A percentile compares a stretch with the other conserved stretches of the same genome.
Evolutionary conservation across 108 stramenopile genomes (phyloP).

Genomic region (Cyclotella choctawhatcheeana): DNA sequence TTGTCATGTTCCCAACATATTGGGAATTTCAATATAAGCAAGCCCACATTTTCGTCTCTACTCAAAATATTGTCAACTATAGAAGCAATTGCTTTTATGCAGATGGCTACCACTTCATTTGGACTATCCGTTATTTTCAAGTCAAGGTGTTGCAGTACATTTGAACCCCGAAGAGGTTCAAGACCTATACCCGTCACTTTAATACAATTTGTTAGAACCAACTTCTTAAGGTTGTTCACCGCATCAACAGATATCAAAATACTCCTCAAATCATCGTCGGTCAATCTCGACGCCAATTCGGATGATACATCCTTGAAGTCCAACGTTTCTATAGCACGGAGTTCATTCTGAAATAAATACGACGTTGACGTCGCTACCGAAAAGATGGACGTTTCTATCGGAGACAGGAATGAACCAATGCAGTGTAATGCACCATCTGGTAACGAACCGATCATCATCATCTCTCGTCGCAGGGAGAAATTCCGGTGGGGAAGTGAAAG

Average conservation of each 20-base stretch:
- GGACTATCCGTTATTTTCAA: background rate
- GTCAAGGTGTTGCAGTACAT: background rate
- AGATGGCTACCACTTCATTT: background rate
- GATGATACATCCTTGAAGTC: background rate
- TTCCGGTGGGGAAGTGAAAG: too few species aligned
- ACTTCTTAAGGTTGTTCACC: background rate
- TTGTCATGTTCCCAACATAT: background rate
- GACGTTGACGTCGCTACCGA: background rate
- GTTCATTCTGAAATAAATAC: background rate
- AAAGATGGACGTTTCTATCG: background rate
- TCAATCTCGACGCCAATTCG: constrained; percentile 1
- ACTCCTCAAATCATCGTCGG: background rate
- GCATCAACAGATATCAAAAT: background rate
- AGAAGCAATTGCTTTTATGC: background rate
- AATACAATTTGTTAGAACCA: background rate
- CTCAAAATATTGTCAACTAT: background rate
- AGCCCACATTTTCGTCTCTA: background rate
- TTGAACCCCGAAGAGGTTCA: background rate
- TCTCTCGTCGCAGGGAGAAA: too few species aligned
- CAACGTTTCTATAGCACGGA: background rate
- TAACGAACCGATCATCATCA: background rate
- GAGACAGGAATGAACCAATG: background rate
- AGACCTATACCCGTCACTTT: background rate
- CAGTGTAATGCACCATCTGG: constrained; percentile 7
- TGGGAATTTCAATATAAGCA: background rate